Evolutionary conservation across 2,329 filamentous ascomycete genomes (phyloP).

Genomic region (Penicillium nordicum): DNA sequence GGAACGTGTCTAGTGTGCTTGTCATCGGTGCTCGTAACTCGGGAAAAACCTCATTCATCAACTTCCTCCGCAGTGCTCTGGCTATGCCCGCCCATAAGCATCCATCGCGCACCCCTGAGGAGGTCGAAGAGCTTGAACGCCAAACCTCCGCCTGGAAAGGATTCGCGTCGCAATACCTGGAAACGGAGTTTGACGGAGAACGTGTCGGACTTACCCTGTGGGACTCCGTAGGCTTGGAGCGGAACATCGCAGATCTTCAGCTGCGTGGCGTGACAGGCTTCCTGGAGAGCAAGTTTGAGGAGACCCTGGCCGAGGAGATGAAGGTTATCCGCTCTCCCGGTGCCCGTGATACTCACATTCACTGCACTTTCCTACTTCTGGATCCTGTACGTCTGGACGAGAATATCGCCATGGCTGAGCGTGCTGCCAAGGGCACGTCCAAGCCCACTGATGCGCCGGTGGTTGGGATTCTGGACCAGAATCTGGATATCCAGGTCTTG

Average conservation of each 20-base stretch:
- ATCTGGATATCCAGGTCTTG: slow-evolving; percentile 85
- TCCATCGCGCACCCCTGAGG: slow-evolving; percentile 54
- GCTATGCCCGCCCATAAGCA: slow-evolving; percentile 79
- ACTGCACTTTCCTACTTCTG: slow-evolving; percentile 88
- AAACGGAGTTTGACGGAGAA: slow-evolving; percentile 91
- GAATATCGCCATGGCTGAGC: slow-evolving; percentile 68
- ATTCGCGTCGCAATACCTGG: slow-evolving; percentile 84
- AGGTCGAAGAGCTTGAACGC: slow-evolving; percentile 51
- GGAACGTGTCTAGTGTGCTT: slow-evolving; percentile 63
- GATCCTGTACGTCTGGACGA: slow-evolving; percentile 82
- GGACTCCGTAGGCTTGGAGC: slow-evolving; percentile 94
- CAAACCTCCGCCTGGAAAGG: slow-evolving; percentile 58
- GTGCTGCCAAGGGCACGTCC: slow-evolving; percentile 52
- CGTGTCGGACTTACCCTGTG: slow-evolving; percentile 89
- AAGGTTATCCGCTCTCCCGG: slow-evolving; percentile 93
- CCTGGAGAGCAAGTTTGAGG: slow-evolving; percentile 96
- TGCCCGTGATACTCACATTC: slow-evolving; percentile 93
- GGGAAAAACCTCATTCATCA: slow-evolving; percentile 94
- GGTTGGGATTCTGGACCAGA: slow-evolving; percentile 74
- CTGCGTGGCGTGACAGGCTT: slow-evolving; percentile 87
- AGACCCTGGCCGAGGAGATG: slow-evolving; percentile 95
- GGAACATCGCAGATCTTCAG: slow-evolving; percentile 91
- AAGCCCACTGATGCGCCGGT: slow-evolving; percentile 44
- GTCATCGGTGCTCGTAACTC: slow-evolving; percentile 82
- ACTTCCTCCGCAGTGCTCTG: slow-evolving; percentile 85